These are phyloP conservation scores for Perkinsela sp. DNA, from an alignment of 208 protist genomes.

Conservation along the genomic window DNA sequence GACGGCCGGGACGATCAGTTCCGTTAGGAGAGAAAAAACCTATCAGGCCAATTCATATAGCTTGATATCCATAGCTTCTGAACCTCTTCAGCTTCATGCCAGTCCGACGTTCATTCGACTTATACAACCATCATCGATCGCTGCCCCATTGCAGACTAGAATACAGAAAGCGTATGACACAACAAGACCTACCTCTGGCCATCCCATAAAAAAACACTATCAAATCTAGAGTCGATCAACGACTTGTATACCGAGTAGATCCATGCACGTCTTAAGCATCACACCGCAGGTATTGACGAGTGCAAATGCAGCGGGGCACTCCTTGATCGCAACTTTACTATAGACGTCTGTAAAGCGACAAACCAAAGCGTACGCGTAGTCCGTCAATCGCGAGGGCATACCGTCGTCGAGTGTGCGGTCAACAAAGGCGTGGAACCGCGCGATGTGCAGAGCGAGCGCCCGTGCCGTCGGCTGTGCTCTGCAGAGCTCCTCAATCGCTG, in stretches of 20 bases:
- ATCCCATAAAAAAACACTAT: too few relatives aligned
- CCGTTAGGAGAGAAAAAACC: too few relatives aligned
- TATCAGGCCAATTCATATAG: too few relatives aligned
- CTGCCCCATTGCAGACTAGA: too few relatives aligned
- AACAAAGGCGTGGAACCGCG: constrained; percentile 59
- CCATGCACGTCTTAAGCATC: constrained; percentile 55
- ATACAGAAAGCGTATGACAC: too few relatives aligned
- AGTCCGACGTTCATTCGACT: too few relatives aligned
- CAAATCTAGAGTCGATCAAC: constrained; percentile 43
- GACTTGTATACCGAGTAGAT: constrained; percentile 71
- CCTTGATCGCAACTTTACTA: constrained; percentile 45
- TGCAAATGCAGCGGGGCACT: constrained; percentile 53
- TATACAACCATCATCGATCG: too few relatives aligned
- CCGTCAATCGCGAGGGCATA: constrained; percentile 69
- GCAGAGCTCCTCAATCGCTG: constrained; percentile 29
- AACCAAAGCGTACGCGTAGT: constrained; percentile 78
- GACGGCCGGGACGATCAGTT: too few relatives aligned
- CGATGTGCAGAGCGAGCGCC: constrained; percentile 26
- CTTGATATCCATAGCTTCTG: too few relatives aligned
- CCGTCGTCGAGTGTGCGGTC: constrained; percentile 59
- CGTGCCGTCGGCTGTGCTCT: constrained; percentile 30
- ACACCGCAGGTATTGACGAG: constrained; percentile 59
- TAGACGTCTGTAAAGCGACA: constrained; percentile 79
- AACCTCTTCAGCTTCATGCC: too few relatives aligned
- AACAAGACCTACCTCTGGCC: too few relatives aligned